Evolutionary conservation across 176 grass and related monocot species (phyloP).

Genomic region (Aegilops bicornis): DNA sequence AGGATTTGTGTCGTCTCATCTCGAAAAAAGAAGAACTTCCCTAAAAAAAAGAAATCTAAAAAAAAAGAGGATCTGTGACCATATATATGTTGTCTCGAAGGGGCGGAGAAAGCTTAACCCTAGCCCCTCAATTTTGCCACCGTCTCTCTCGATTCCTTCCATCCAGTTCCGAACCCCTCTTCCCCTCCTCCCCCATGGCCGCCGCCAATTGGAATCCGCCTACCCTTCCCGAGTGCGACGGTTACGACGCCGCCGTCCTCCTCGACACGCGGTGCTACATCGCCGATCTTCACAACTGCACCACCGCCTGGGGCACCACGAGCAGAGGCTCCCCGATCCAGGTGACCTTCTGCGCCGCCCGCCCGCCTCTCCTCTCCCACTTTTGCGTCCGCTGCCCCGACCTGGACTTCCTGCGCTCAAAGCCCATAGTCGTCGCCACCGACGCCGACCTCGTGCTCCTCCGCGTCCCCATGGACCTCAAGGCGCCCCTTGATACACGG

Average conservation of each 20-base stretch:
- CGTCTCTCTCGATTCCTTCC: no score
- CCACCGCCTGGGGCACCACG: not conserved
- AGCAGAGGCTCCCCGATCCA: not conserved
- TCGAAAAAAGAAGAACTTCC: no score
- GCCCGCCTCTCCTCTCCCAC: not conserved
- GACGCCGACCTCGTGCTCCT: not conserved
- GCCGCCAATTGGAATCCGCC: not conserved
- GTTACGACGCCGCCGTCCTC: not conserved
- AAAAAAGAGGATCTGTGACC: no score
- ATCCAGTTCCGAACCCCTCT: no score
- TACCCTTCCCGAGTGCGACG: not conserved
- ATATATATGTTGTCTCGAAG: no score
- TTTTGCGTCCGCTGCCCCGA: not conserved
- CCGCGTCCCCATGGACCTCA: not conserved
- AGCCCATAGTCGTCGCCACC: not conserved
- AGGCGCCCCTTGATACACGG: not conserved
- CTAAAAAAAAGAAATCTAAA: no score
- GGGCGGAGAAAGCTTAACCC: no score
- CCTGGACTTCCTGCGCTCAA: not conserved
- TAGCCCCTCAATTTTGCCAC: no score
- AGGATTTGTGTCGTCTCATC: no score
- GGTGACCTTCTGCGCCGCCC: not conserved
- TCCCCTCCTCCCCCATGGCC: not conserved
- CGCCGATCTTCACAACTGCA: not conserved
- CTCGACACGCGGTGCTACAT: not conserved